Base-by-base conservation (phyloP, 2,329 filamentous ascomycete genomes). In the Lachnellula cervina region DNA sequence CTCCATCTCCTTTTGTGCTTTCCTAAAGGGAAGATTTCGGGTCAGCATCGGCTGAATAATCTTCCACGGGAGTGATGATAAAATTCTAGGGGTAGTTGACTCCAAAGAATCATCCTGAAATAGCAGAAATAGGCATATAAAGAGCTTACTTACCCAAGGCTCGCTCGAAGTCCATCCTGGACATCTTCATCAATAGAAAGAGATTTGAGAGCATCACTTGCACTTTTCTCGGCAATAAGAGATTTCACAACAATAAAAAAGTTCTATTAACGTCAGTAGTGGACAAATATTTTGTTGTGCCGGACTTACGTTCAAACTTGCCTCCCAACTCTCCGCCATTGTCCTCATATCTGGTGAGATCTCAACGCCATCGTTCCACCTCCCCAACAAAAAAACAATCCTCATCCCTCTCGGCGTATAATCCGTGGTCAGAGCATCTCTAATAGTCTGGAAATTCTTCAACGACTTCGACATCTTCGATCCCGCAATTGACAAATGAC, bases 401-500 rank as follows among this genome's bases (percentile, higher is more conserved):
- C 93, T 83, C 74, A 97, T 80, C 54, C 84, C 85, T 57, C 93
- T 80, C 0, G 91, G 79, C 0, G 89, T 94, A 77, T 90, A 96
- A 11, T 73, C 77, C 2, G 76, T 80, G 11, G 73, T 74, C 7
- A 97, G 75, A 0, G 92, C 91, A 70, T 95, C 89, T 32, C 90
- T 82, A 59, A 97, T 96, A 0, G 93, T 96, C 42, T 90, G 90
- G 72, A 97, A 97, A 71, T 97, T 97, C 76, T 97, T 97, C 55
- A 97, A 74, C 16, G 86, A 90, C 72, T 97, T 97, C 55, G 88
- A 93, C 93, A 97, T 97, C 72, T 97, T 97, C 21, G 86, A 90
- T 0, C 93, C 92, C 25, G 87, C 83, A 55, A 97, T 97, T 5
- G 86, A 88, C 48, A 97, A 74, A 70, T 97, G 93, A 0, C 93